A percentile compares a stretch with the other conserved stretches of the same genome.
These are phyloP conservation scores for Fusarium mexicanum DNA, from an alignment of 2,329 filamentous ascomycete genomes.

Conservation along the genomic window DNA sequence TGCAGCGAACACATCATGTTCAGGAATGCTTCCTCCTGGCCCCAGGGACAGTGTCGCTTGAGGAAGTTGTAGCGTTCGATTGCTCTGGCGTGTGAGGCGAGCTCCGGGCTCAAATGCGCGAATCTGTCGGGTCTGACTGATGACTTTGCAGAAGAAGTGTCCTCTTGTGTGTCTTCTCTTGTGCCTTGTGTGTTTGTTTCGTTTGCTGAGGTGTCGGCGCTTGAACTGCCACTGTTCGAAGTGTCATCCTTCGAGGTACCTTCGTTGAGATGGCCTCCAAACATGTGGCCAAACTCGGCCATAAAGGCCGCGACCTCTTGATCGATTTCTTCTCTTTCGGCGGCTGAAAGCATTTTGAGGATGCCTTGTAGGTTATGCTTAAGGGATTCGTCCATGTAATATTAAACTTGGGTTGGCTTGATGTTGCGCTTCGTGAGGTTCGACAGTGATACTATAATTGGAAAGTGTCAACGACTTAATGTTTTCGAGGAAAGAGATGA, in stretches of 20 bases:
- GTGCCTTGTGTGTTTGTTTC: neutral
- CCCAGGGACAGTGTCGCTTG: neutral
- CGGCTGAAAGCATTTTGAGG: neutral
- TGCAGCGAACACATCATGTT: neutral
- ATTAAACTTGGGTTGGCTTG: no score
- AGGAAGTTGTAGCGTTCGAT: neutral
- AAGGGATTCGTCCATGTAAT: no score
- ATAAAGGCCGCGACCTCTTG: neutral
- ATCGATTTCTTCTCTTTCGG: neutral
- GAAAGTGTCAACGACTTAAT: neutral
- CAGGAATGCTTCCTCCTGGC: neutral
- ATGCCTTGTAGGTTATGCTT: no score
- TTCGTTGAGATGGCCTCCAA: neutral
- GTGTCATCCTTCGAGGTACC: neutral
- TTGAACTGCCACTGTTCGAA: neutral
- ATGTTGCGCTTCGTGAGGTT: neutral
- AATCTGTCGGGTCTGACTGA: neutral
- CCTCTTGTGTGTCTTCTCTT: neutral
- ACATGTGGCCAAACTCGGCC: neutral
- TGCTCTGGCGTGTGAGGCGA: neutral
- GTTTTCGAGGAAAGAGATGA: neutral
- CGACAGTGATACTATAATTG: neutral
- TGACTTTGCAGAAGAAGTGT: no score
- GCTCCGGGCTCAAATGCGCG: neutral
- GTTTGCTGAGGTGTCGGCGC: neutral